Evolutionary conservation across 139 green algal genomes (phyloP), one percentile per base, ranked within the genome.

Genomic region (Dunaliella primolecta): DNA sequence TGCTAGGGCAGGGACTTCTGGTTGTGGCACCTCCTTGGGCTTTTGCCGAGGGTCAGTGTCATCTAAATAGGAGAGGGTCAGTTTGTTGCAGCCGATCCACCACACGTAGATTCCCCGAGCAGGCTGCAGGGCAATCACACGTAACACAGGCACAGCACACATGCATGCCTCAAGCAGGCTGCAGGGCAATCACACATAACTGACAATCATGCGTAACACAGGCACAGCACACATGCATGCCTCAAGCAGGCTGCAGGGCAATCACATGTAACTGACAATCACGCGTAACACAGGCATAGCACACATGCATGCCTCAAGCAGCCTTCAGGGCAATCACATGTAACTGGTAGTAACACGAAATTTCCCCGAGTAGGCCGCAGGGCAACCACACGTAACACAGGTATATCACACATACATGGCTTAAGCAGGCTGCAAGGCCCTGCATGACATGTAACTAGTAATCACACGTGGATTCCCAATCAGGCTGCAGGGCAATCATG

Each of bases 361-460:
- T n/a, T 38, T 29, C 88, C 88, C 23, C 80, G 83, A 2, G 88
- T 85, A 35, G 80, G 85, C 85, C 87, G 80, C 70, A 77, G n/a
- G n/a, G n/a, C n/a, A n/a, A n/a, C n/a, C n/a, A n/a, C n/a, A n/a
- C n/a, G n/a, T n/a, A n/a, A n/a, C n/a, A n/a, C n/a, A n/a, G n/a
- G n/a, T n/a, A n/a, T 85, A 91, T 80, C 81, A 91, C n/a, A 91
- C 56, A 83, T 91, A 91, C 2, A 83, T 36, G 33, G 85, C 88
- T 27, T 75, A 79, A 2, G 88, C 88, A 37, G 79, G 85, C 85
- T 88, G 79, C n/a, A n/a, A n/a, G n/a, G n/a, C n/a, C n/a, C n/a
- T n/a, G n/a, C n/a, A n/a, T n/a, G n/a, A n/a, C n/a, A n/a, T n/a
- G n/a, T n/a, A n/a, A n/a, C n/a, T n/a, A n/a, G n/a, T n/a, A n/a